phyloP scores from a whole-genome alignment of 2,329 filamentous ascomycete genomes.

The Aspergillus piperis region DNA sequence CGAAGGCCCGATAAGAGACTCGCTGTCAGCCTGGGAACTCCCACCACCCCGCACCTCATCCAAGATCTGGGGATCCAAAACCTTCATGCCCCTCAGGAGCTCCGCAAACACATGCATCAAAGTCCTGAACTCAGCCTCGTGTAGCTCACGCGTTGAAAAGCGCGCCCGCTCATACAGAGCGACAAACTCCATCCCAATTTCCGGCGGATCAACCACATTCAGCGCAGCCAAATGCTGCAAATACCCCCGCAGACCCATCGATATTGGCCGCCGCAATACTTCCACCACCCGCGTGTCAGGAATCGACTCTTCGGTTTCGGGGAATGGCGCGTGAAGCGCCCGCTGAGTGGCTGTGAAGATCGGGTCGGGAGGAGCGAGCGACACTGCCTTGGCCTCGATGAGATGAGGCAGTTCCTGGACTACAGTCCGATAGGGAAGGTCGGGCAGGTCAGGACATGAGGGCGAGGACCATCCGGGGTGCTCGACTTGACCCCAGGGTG shows the following conservation, averaged over 20 bases:
- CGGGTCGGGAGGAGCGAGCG: slow-evolving; percentile 67
- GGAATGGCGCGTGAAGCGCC: slow-evolving; percentile 33
- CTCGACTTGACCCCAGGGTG: slow-evolving; percentile 78
- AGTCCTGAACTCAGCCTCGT: slow-evolving; percentile 69
- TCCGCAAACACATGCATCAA: slow-evolving; percentile 85
- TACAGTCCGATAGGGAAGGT: slow-evolving; percentile 81
- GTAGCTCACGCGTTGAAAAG: slow-evolving; percentile 71
- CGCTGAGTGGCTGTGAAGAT: slow-evolving; percentile 40
- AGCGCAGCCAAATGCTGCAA: slow-evolving; percentile 69
- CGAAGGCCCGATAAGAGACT: slow-evolving; percentile 41
- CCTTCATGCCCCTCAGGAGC: slow-evolving; percentile 73
- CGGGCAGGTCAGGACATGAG: slow-evolving; percentile 69
- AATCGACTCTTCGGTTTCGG: slow-evolving; percentile 39
- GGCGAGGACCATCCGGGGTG: slow-evolving; percentile 90
- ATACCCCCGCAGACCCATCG: slow-evolving; percentile 79
- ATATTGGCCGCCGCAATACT: slow-evolving; percentile 68
- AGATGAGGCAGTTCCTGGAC: slow-evolving; percentile 82
- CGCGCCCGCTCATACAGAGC: slow-evolving; percentile 78
- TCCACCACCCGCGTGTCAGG: slow-evolving; percentile 69
- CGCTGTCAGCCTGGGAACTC: slow-evolving; percentile 28
- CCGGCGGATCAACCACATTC: slow-evolving; percentile 59
- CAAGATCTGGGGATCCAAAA: slow-evolving; percentile 59
- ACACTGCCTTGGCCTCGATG: slow-evolving; percentile 91
- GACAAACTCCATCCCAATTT: slow-evolving; percentile 64
- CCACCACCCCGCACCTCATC: slow-evolving; percentile 33